A percentile compares a stretch with the other conserved stretches of the same genome.
phyloP scores from a whole-genome alignment of 148 eudicot species.

The Pharnaceum exiguum region DNA sequence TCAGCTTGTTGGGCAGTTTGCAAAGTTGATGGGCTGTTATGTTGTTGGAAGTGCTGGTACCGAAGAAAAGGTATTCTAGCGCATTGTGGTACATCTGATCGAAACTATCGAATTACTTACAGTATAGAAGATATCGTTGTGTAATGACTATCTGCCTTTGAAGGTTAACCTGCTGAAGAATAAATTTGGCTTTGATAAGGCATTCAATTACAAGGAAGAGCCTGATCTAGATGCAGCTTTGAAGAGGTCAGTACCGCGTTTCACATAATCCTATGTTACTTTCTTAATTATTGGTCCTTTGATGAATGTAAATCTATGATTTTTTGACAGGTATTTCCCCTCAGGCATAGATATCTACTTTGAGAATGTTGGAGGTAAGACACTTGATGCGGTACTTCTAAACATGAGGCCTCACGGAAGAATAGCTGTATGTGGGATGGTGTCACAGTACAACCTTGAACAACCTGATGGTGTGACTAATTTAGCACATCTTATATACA shows the following conservation, averaged over 20 bases:
- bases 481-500: conserved; percentile 36
- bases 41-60: conserved; percentile 51
- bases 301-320: neutral
- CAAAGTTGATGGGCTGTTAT: conserved; percentile 42
- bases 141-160: neutral
- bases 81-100: neutral
- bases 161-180: conserved; percentile 23
- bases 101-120: neutral
- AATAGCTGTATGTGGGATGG: conserved; percentile 82
- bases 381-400: conserved; percentile 83
- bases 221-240: conserved; percentile 22
- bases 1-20: conserved; percentile 47
- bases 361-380: conserved; percentile 81
- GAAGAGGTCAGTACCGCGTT: conserved; percentile 29
- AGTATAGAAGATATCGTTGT: neutral
- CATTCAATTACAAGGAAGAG: conserved; percentile 40
- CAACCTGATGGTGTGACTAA: conserved; percentile 51
- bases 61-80: conserved; percentile 28
- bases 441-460: conserved; percentile 47
- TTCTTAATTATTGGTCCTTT: conserved; percentile 23
- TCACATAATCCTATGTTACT: conserved; percentile 29
- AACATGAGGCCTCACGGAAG: conserved; percentile 78
- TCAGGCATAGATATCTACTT: conserved; percentile 87
- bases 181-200: conserved; percentile 35
- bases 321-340: conserved; percentile 52